phyloP scores from a whole-genome alignment of 2,329 filamentous ascomycete genomes.

The Curvularia verruculosa region DNA sequence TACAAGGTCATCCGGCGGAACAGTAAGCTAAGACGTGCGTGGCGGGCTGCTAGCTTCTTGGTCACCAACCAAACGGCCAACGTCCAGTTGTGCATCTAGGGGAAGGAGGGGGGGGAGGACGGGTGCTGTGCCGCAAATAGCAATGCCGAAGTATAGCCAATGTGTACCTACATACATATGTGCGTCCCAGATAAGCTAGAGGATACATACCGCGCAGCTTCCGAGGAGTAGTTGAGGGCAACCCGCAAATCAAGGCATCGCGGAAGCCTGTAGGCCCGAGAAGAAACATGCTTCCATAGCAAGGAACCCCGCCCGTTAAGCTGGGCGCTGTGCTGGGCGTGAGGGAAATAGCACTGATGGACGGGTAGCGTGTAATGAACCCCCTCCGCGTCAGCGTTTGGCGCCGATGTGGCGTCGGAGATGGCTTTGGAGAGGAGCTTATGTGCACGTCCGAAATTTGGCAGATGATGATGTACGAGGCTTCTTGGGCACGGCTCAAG shows the following conservation, averaged over 20 bases:
- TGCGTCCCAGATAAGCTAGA: neutral
- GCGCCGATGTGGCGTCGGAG: slow-evolving; percentile 31
- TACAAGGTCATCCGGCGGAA: slow-evolving; percentile 15
- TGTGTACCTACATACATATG: slow-evolving; percentile 7
- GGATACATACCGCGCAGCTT: neutral
- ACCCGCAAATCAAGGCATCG: neutral
- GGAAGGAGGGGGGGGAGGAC: slow-evolving; percentile 1
- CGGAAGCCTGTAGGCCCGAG: slow-evolving; percentile 2
- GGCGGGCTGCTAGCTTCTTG: neutral
- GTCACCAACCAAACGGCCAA: slow-evolving; percentile 12
- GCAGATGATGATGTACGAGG: slow-evolving; percentile 39
- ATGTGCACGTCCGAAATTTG: slow-evolving; percentile 29
- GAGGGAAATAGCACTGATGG: slow-evolving; percentile 16
- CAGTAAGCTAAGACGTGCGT: slow-evolving; percentile 4
- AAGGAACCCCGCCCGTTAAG: slow-evolving; percentile 35
- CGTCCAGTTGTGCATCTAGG: slow-evolving; percentile 4
- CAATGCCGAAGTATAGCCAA: slow-evolving; percentile 32
- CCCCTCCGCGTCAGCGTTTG: slow-evolving; percentile 5
- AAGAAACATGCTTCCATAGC: slow-evolving; percentile 29
- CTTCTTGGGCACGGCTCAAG: neutral
- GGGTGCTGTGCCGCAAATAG: slow-evolving; percentile 9
- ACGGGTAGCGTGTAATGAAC: slow-evolving; percentile 25
- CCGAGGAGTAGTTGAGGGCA: slow-evolving; percentile 6
- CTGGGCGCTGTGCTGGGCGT: slow-evolving; percentile 11
- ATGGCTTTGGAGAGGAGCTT: slow-evolving; percentile 40